Percentiles rank a stretch among this genome's conserved stretches.
phyloP scores from a whole-genome alignment of 129 eudicot species.

The Saussurea involucrata region DNA sequence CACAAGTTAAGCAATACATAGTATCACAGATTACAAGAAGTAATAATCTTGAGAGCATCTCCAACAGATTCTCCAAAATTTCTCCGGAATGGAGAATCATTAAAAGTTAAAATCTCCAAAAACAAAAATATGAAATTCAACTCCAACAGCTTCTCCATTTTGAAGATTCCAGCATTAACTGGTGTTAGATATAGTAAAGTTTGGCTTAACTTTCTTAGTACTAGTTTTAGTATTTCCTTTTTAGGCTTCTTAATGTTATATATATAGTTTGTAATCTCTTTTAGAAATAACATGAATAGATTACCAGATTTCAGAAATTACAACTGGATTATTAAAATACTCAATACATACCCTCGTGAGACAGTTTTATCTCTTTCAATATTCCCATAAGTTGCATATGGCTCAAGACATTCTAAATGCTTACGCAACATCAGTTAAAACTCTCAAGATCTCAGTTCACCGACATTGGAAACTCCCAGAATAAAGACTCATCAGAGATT shows the following conservation, averaged over 20 bases:
- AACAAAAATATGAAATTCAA: background rate
- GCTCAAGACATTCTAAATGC: conserved; percentile 68
- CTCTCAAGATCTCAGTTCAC: no score
- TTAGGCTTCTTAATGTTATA: no score
- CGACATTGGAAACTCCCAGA: no score
- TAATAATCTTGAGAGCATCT: background rate
- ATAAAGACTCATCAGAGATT: no score
- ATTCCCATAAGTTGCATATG: conserved; percentile 36
- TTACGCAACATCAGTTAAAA: conserved; percentile 59
- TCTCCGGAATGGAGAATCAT: background rate
- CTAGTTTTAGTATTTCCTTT: no score
- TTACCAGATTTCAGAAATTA: background rate
- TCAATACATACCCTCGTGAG: conserved; percentile 34
- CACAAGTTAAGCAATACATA: no score
- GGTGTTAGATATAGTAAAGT: no score
- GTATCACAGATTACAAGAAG: no score
- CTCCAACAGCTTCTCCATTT: background rate
- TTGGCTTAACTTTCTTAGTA: no score
- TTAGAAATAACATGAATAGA: no score
- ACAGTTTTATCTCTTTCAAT: conserved; percentile 34
- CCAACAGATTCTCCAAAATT: background rate
- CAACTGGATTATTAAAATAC: background rate
- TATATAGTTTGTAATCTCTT: no score
- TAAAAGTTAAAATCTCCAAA: background rate
- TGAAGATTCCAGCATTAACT: no score